Conservation (phyloP, 2,329 filamentous ascomycete species). For the Aurifilum marmelostoma region DNA sequence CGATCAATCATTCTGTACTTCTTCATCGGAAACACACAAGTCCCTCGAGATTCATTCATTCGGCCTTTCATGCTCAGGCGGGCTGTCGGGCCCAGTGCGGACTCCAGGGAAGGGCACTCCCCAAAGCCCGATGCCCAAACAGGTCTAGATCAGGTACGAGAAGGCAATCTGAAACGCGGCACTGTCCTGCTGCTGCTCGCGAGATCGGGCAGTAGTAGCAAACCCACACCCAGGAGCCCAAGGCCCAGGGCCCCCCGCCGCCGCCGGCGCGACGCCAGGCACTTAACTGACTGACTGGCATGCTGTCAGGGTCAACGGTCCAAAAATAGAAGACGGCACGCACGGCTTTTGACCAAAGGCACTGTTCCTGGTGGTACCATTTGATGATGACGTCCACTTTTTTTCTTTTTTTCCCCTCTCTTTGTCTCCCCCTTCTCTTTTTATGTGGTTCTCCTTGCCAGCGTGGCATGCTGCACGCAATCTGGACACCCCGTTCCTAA, state of each 20-base stretch:
- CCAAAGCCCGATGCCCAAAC: slow-evolving; percentile 28
- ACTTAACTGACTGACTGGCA: neutral
- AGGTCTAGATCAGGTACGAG: slow-evolving; percentile 33
- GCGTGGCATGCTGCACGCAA: neutral
- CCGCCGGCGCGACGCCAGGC: neutral
- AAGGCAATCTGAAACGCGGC: slow-evolving; percentile 29
- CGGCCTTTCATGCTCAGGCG: neutral
- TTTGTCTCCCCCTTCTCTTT: neutral
- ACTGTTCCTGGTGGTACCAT: neutral
- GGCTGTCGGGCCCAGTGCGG: neutral
- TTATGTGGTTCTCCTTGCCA: neutral
- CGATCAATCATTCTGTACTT: too few species aligned
- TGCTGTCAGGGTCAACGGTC: neutral
- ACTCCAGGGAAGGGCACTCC: slow-evolving; percentile 9
- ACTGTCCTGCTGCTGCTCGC: slow-evolving; percentile 9
- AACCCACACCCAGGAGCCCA: neutral
- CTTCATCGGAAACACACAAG: too few species aligned
- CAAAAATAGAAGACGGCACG: neutral
- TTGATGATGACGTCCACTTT: neutral
- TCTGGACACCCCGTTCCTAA: neutral
- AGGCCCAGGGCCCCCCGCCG: neutral
- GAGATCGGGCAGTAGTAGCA: neutral
- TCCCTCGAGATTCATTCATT: too few species aligned
- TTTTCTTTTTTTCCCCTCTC: neutral
- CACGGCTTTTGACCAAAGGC: neutral